These are phyloP conservation scores for Goffeauzyma gilvescens DNA, from an alignment of 768 basidiomycete species.

Conservation along the genomic window DNA sequence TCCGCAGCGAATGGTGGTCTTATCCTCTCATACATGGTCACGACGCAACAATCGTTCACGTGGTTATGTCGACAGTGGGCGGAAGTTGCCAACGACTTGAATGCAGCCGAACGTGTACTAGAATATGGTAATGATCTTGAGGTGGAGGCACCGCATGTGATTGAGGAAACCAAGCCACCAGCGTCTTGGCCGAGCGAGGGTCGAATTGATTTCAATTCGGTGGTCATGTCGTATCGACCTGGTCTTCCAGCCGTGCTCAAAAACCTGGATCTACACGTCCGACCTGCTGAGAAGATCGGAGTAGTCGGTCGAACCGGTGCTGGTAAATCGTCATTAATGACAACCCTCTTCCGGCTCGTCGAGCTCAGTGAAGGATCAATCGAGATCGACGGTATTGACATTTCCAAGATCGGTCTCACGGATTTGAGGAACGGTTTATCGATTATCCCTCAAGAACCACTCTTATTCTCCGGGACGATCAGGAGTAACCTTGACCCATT, in stretches of 20 bases:
- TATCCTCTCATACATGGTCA: slow-evolving; percentile 58
- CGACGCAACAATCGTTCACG: slow-evolving; percentile 41
- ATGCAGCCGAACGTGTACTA: slow-evolving; percentile 45
- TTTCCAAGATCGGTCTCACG: slow-evolving; percentile 56
- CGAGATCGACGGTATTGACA: slow-evolving; percentile 60
- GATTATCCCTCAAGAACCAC: slow-evolving; percentile 62
- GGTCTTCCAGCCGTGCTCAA: slow-evolving; percentile 78
- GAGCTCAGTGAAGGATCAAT: slow-evolving; percentile 60
- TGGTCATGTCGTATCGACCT: slow-evolving; percentile 64
- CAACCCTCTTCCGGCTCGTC: slow-evolving; percentile 65
- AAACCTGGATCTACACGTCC: slow-evolving; percentile 51
- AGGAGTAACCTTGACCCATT: slow-evolving; percentile 83
- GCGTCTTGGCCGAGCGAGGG: slow-evolving; percentile 59
- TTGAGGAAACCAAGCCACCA: slow-evolving; percentile 44
- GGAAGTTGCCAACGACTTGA: slow-evolving; percentile 88
- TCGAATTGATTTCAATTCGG: slow-evolving; percentile 50
- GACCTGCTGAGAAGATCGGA: slow-evolving; percentile 72
- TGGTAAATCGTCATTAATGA: slow-evolving; percentile 79
- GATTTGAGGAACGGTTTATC: slow-evolving; percentile 38
- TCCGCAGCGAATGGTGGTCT: slow-evolving; percentile 65
- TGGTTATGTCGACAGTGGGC: slow-evolving; percentile 30
- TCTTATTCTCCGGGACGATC: slow-evolving; percentile 34
- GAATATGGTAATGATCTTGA: slow-evolving; percentile 64
- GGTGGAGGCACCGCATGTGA: slow-evolving; percentile 56
- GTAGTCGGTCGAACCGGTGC: slow-evolving; percentile 61